phyloP scores from a whole-genome alignment of 1,284 basidiomycete species.

The Cystobasidiaceae sp. region DNA sequence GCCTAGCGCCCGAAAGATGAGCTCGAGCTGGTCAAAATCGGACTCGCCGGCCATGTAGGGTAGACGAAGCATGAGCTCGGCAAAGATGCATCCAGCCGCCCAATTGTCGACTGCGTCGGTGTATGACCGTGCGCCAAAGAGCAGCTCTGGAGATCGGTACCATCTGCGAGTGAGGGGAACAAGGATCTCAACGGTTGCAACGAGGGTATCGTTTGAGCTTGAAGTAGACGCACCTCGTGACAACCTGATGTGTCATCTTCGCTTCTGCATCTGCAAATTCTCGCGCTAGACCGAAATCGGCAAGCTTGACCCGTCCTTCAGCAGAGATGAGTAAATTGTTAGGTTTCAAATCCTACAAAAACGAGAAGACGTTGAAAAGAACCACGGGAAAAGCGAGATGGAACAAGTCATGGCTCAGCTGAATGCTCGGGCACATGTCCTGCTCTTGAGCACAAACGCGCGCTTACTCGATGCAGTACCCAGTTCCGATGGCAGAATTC shows the following conservation, averaged over 20 bases:
- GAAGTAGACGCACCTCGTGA: slow-evolving; percentile 64
- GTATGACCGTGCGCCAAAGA: slow-evolving; percentile 83
- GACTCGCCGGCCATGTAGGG: slow-evolving; percentile 89
- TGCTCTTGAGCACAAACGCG: not conserved
- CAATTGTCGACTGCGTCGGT: slow-evolving; percentile 84
- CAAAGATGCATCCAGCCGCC: slow-evolving; percentile 94
- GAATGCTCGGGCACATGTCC: not conserved
- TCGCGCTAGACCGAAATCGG: slow-evolving; percentile 96
- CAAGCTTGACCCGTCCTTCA: slow-evolving; percentile 88
- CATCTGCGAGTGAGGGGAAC: slow-evolving; percentile 97
- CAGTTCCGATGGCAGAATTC: slow-evolving; percentile 96
- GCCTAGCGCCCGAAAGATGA: slow-evolving; percentile 87
- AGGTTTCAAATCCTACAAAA: slow-evolving; percentile 86
- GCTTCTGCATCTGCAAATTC: slow-evolving; percentile 89
- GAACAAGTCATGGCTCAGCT: no score
- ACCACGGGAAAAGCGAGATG: not conserved
- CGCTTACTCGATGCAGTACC: slow-evolving; percentile 78
- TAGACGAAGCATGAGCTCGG: slow-evolving; percentile 88
- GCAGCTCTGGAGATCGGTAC: slow-evolving; percentile 93
- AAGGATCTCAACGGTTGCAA: not conserved
- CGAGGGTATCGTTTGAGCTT: slow-evolving; percentile 60
- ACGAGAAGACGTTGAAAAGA: not conserved
- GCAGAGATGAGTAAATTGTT: slow-evolving; percentile 95
- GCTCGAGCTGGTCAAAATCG: slow-evolving; percentile 93
- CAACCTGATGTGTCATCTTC: slow-evolving; percentile 97